Conservation (phyloP, 768 basidiomycete species). For the Omphalotus guepiniiformis region DNA sequence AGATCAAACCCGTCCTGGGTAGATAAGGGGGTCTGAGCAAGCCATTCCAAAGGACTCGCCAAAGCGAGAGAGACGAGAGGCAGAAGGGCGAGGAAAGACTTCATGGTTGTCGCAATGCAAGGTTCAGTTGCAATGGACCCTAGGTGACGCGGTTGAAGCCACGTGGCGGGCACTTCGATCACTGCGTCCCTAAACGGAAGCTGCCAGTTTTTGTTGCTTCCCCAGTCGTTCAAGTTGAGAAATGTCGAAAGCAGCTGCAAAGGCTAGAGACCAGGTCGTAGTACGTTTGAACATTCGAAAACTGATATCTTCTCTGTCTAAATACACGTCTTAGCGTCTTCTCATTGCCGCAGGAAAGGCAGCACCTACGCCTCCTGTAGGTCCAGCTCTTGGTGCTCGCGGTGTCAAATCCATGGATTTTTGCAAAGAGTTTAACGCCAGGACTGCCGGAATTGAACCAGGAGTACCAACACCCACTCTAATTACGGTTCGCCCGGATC, state of each 20-base stretch:
- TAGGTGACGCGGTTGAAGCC: too few species aligned
- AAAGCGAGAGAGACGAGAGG: conserved; percentile 23
- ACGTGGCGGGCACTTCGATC: too few species aligned
- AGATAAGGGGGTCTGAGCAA: conserved; percentile 37
- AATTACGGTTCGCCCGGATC: conserved; percentile 92
- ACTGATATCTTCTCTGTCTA: conserved; percentile 13
- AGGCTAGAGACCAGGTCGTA: conserved; percentile 70
- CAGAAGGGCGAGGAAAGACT: not conserved
- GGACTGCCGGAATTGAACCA: conserved; percentile 80
- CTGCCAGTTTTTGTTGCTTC: too few species aligned
- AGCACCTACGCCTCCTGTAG: conserved; percentile 92
- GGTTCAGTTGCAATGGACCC: too few species aligned
- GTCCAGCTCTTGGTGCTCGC: conserved; percentile 94
- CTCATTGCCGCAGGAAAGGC: conserved; percentile 92
- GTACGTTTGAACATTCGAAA: conserved; percentile 39
- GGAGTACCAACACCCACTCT: conserved; percentile 89
- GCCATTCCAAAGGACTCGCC: conserved; percentile 32
- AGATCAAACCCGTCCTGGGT: conserved; percentile 52
- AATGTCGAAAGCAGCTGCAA: conserved; percentile 67
- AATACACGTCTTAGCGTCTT: conserved; percentile 71
- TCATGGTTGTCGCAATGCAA: conserved; percentile 11
- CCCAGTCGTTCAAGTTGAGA: conserved; percentile 4
- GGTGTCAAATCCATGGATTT: conserved; percentile 99
- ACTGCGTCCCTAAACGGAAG: too few species aligned
- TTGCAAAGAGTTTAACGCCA: conserved; percentile 99